Evolutionary conservation across 2,329 filamentous ascomycete species (phyloP).

Genomic region (Mycosphaerella arachidis): DNA sequence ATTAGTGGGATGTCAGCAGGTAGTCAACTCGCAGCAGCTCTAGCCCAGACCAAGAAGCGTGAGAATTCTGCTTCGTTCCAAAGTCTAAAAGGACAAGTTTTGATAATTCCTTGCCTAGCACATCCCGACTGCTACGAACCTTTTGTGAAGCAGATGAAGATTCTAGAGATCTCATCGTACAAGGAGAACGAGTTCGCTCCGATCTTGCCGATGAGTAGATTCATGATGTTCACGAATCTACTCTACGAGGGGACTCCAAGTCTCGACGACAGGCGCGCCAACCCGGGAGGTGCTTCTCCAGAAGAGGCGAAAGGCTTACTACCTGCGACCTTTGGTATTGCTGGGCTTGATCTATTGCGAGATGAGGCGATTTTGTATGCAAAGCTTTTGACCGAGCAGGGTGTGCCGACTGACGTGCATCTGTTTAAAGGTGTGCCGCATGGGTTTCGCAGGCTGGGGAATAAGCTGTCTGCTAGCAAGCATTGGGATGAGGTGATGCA

Average conservation of each 20-base stretch:
- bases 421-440: slow-evolving; percentile 53
- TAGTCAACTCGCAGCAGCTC: slow-evolving; percentile 40
- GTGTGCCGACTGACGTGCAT: slow-evolving; percentile 47
- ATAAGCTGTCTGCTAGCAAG: slow-evolving; percentile 37
- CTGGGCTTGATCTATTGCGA: slow-evolving; percentile 46
- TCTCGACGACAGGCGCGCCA: slow-evolving; percentile 37
- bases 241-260: slow-evolving; percentile 13
- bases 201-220: slow-evolving; percentile 41
- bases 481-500: slow-evolving; percentile 44
- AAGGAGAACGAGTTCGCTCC: slow-evolving; percentile 48
- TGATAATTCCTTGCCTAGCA: slow-evolving; percentile 50
- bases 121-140: slow-evolving; percentile 33
- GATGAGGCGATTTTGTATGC: slow-evolving; percentile 49
- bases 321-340: slow-evolving; percentile 43
- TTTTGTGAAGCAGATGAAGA: slow-evolving; percentile 36
- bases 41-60: slow-evolving; percentile 40
- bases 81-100: slow-evolving; percentile 47
- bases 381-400: slow-evolving; percentile 42
- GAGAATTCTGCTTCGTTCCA: slow-evolving; percentile 23
- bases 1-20: slow-evolving; percentile 51
- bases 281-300: slow-evolving; percentile 34
- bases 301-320: slow-evolving; percentile 42
- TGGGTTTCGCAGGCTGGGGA: slow-evolving; percentile 47
- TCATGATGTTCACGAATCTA: slow-evolving; percentile 29
- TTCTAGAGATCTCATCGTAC: slow-evolving; percentile 43